Conservation (phyloP, 139 green algal species). For the Chlorella vulgaris region DNA sequence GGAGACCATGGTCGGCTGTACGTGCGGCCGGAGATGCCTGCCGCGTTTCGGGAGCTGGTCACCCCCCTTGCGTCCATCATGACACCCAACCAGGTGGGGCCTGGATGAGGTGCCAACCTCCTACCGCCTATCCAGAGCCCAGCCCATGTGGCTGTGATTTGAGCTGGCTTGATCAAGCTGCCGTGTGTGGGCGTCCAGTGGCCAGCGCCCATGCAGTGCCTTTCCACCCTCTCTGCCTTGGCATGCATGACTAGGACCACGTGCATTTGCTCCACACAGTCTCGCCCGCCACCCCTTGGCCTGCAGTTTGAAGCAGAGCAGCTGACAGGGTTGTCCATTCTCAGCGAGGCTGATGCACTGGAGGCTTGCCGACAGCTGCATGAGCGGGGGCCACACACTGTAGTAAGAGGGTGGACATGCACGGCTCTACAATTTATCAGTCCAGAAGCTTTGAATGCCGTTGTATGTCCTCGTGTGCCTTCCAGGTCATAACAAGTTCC, state of each 20-base stretch:
- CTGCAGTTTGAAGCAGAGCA: slow-evolving; percentile 84
- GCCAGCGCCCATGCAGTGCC: too few relatives aligned
- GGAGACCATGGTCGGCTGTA: slow-evolving; percentile 92
- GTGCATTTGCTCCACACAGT: not conserved
- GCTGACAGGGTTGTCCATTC: slow-evolving; percentile 71
- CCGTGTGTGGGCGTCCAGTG: too few relatives aligned
- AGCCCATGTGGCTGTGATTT: not conserved
- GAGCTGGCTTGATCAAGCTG: too few relatives aligned
- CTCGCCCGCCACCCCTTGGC: not conserved
- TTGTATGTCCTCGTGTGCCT: not conserved
- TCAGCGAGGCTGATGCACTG: slow-evolving; percentile 58
- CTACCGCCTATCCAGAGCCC: not conserved
- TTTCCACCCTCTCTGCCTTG: too few relatives aligned
- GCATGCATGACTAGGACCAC: too few relatives aligned
- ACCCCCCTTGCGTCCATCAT: slow-evolving; percentile 75
- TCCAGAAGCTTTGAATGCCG: too few relatives aligned
- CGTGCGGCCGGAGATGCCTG: slow-evolving; percentile 71
- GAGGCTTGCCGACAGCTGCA: slow-evolving; percentile 69
- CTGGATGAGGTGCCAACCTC: not conserved
- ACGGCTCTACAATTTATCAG: too few relatives aligned
- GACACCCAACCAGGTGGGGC: slow-evolving; percentile 79
- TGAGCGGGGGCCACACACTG: slow-evolving; percentile 68
- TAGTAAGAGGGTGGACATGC: slow-evolving; percentile 59
- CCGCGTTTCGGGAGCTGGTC: slow-evolving; percentile 68
- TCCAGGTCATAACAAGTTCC: slow-evolving; percentile 64